Evolutionary conservation across 1,284 basidiomycete genomes (phyloP).

Genomic region (Melampsora americana): DNA sequence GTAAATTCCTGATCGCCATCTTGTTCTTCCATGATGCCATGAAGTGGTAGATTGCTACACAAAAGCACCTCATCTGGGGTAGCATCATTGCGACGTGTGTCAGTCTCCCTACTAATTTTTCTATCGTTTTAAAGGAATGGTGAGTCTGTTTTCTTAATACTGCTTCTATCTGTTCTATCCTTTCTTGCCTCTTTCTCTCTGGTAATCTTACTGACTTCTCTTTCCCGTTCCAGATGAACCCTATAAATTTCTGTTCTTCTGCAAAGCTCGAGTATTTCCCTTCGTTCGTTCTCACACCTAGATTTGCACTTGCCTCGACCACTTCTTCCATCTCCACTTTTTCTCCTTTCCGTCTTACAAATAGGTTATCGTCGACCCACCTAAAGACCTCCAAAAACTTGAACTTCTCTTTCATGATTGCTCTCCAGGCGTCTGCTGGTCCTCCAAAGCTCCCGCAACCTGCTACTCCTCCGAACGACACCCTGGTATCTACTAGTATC

Average conservation of each 20-base stretch:
- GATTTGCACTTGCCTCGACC: too few relatives aligned
- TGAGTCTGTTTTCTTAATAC: too few relatives aligned
- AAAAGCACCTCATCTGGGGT: too few relatives aligned
- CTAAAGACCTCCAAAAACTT: background rate
- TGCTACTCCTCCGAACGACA: too few relatives aligned
- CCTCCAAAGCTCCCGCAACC: too few relatives aligned
- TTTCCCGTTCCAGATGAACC: conserved; percentile 9
- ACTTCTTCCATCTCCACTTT: background rate
- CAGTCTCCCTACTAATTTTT: too few relatives aligned
- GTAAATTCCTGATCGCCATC: too few relatives aligned
- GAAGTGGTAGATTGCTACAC: too few relatives aligned
- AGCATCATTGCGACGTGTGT: too few relatives aligned
- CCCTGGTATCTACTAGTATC: background rate
- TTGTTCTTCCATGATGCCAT: too few relatives aligned
- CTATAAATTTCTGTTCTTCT: conserved; percentile 9
- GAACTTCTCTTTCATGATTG: conserved; percentile 1
- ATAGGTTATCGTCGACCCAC: conserved; percentile 19
- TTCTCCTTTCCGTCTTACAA: background rate
- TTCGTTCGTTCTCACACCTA: conserved; percentile 7
- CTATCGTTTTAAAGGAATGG: too few relatives aligned
- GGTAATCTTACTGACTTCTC: background rate
- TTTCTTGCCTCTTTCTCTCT: background rate
- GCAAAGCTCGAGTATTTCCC: background rate
- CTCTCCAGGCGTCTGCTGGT: conserved; percentile 1
- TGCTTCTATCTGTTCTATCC: too few relatives aligned